phyloP scores from a whole-genome alignment of 1,284 basidiomycete species.

The Ceratobasidium sp. region DNA sequence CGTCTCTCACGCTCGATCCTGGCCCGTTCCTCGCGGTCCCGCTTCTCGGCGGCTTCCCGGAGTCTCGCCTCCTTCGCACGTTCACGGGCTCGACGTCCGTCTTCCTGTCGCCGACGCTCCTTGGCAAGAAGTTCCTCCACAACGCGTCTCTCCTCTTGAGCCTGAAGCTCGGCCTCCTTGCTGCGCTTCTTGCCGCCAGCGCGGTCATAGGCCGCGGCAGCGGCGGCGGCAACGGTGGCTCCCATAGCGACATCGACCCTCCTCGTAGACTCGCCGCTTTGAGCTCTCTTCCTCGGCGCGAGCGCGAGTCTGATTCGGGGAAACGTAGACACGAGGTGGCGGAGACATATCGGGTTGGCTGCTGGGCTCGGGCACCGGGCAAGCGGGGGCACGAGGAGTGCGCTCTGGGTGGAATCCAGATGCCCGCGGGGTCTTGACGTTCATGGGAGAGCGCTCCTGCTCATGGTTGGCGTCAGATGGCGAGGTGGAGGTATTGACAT shows the following conservation, averaged over 20 bases:
- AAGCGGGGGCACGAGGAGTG: constrained; percentile 42
- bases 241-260: constrained; percentile 37
- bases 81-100: constrained; percentile 34
- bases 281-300: constrained; percentile 27
- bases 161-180: constrained; percentile 36
- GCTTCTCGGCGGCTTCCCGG: constrained; percentile 30
- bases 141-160: constrained; percentile 42
- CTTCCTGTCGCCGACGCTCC: constrained; percentile 39
- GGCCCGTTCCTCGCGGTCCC: constrained; percentile 42
- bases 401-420: constrained; percentile 39
- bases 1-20: constrained; percentile 24
- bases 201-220: constrained; percentile 42
- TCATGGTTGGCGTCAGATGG: constrained; percentile 26
- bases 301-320: constrained; percentile 40
- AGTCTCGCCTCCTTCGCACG: constrained; percentile 39
- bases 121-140: constrained; percentile 29
- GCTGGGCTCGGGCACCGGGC: constrained; percentile 33
- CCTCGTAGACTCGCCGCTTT: constrained; percentile 20
- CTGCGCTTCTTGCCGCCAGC: constrained; percentile 41
- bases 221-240: constrained; percentile 35
- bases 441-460: constrained; percentile 34
- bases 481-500: constrained; percentile 33
- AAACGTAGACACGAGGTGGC: constrained; percentile 35
- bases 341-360: constrained; percentile 12
- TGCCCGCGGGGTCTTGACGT: constrained; percentile 35